These are phyloP conservation scores for Tuber umbilicatum DNA, from an alignment of 495 filamentous ascomycete species.

Conservation along the genomic window DNA sequence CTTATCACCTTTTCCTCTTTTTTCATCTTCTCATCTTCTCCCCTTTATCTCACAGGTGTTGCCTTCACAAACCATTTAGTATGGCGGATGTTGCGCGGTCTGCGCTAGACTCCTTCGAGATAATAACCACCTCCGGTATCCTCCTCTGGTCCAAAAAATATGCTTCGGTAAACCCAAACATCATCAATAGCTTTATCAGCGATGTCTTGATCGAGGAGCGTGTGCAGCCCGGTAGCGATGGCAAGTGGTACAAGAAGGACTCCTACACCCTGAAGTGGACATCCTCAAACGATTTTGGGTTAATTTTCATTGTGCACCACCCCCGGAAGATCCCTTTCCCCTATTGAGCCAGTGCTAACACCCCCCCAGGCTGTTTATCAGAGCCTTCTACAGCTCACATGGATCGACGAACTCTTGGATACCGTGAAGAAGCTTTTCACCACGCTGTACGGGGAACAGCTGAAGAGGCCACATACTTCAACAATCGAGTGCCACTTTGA, in stretches of 20 bases:
- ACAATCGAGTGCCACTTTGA: constrained; percentile 75
- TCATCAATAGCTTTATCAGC: constrained; percentile 90
- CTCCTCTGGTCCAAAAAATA: constrained; percentile 93
- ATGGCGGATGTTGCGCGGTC: constrained; percentile 38
- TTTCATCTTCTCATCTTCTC: background rate
- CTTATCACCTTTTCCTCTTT: background rate
- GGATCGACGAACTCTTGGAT: constrained; percentile 94
- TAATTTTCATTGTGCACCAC: constrained; percentile 85
- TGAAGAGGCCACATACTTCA: constrained; percentile 72
- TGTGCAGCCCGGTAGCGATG: constrained; percentile 55
- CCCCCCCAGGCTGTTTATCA: constrained; percentile 80
- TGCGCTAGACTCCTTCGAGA: constrained; percentile 82
- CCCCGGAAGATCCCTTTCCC: constrained; percentile 12
- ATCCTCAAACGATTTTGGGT: constrained; percentile 76
- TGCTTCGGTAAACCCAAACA: constrained; percentile 64
- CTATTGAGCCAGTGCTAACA: constrained; percentile 21
- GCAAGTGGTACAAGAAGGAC: constrained; percentile 74
- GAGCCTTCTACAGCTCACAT: constrained; percentile 85
- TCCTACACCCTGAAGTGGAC: constrained; percentile 95
- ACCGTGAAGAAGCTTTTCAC: constrained; percentile 87
- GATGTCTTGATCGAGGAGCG: constrained; percentile 97
- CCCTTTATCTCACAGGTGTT: background rate
- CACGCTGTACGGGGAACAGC: constrained; percentile 76
- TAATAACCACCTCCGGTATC: constrained; percentile 89
- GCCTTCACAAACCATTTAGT: background rate